phyloP scores from a whole-genome alignment of 2,329 filamentous ascomycete genomes.

The Cryoendolithus antarcticus region DNA sequence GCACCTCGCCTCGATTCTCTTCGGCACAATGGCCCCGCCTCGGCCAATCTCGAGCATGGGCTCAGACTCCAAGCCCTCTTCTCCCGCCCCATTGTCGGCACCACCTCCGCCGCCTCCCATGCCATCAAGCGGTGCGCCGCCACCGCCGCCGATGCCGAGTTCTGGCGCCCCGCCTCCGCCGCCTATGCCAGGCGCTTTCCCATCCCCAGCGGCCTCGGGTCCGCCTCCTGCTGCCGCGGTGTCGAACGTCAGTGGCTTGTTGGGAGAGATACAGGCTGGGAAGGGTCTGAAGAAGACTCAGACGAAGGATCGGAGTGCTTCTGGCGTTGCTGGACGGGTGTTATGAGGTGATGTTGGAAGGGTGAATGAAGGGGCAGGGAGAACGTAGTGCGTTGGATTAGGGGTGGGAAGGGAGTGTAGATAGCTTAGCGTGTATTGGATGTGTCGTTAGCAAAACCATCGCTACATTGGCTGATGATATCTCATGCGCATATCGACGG shows the following conservation, averaged over 20 bases:
- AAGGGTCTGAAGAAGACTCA: constrained; percentile 71
- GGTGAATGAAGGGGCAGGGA: too few species aligned
- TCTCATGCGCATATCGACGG: too few species aligned
- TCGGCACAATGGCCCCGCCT: constrained; percentile 92
- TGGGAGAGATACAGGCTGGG: constrained; percentile 75
- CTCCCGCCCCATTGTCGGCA: constrained; percentile 20
- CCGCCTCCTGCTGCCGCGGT: neutral
- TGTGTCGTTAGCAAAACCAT: too few species aligned
- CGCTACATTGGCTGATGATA: too few species aligned
- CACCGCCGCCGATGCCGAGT: constrained; percentile 22
- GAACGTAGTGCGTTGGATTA: too few species aligned
- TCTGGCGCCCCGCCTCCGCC: constrained; percentile 29
- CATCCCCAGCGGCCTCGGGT: constrained; percentile 28
- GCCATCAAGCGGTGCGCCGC: constrained; percentile 28
- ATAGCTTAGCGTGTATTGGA: too few species aligned
- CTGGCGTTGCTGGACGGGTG: constrained; percentile 66
- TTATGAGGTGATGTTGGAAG: constrained; percentile 12
- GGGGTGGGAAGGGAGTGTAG: too few species aligned
- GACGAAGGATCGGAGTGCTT: constrained; percentile 73
- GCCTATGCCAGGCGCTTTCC: constrained; percentile 25
- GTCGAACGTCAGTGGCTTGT: constrained; percentile 44
- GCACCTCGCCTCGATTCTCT: constrained; percentile 85
- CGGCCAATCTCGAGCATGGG: constrained; percentile 75
- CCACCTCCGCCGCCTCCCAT: constrained; percentile 34
- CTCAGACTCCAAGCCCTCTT: constrained; percentile 35